These are phyloP conservation scores for Houttuynia cordata DNA, from an alignment of 164 flowering plant species.

Conservation along the genomic window DNA sequence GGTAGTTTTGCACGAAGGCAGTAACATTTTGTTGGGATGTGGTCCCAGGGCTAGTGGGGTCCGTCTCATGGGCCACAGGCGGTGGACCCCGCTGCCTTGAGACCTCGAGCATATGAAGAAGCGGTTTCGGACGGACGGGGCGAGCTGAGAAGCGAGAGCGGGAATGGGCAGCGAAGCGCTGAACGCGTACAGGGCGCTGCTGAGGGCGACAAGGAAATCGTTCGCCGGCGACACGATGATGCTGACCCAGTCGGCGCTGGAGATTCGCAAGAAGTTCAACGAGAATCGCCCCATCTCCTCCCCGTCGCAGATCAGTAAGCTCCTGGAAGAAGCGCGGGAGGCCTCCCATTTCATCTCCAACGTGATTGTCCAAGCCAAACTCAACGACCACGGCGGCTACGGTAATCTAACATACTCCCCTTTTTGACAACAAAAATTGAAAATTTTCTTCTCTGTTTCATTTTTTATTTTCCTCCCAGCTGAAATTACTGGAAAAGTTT, in stretches of 20 bases:
- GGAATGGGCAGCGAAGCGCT: constrained; percentile 28
- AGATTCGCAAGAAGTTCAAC: constrained; percentile 63
- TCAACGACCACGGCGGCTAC: constrained; percentile 54
- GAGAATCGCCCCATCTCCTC: constrained; percentile 58
- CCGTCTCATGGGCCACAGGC: no score
- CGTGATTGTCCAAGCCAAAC: constrained; percentile 86
- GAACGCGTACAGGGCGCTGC: constrained; percentile 57
- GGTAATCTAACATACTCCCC: constrained; percentile 26
- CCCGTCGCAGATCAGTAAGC: constrained; percentile 40
- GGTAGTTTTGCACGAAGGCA: no score
- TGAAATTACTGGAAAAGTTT: neutral
- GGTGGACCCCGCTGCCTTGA: no score
- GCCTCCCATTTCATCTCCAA: constrained; percentile 70
- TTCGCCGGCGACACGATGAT: constrained; percentile 66
- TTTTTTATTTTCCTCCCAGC: neutral
- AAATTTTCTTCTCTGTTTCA: neutral
- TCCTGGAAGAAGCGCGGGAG: constrained; percentile 63
- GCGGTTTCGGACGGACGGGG: no score
- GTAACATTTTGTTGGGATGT: no score
- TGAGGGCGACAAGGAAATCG: constrained; percentile 67
- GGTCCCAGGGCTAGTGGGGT: no score
- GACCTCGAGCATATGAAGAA: no score
- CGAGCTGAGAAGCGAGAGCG: neutral
- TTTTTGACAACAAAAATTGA: neutral
- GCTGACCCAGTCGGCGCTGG: constrained; percentile 53